phyloP scores from a whole-genome alignment of 345 rosid genomes.

The Aegle marmelos region DNA sequence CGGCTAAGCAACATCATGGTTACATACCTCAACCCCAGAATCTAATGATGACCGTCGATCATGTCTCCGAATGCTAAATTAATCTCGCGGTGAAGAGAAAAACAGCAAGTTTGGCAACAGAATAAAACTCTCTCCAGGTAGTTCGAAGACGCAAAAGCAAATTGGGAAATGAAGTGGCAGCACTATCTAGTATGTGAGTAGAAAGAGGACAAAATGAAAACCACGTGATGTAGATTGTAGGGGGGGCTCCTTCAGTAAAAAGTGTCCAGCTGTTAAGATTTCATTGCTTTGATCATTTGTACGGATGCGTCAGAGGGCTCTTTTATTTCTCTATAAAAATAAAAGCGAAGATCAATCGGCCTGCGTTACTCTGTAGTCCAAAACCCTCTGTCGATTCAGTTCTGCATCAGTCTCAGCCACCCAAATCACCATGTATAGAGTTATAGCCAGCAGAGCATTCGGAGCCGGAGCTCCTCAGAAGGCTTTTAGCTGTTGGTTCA shows the following conservation, averaged over 20 bases:
- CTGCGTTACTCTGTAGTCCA: neutral
- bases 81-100: neutral
- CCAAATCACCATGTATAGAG: conserved; percentile 39
- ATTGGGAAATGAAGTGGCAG: neutral
- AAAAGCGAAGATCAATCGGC: neutral
- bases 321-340: too few species aligned
- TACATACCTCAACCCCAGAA: neutral
- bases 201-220: neutral
- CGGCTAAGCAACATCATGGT: neutral
- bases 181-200: neutral
- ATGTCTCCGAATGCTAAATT: neutral
- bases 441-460: conserved; percentile 29
- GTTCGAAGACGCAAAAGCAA: too few species aligned
- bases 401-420: neutral
- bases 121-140: too few species aligned
- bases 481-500: conserved; percentile 31
- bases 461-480: conserved; percentile 42
- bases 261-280: neutral
- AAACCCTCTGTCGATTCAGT: neutral
- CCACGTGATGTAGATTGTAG: neutral
- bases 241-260: too few species aligned
- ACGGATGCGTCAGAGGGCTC: neutral
- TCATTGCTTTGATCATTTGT: too few species aligned
- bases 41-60: neutral
- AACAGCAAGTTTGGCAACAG: neutral